phyloP scores from a whole-genome alignment of 192 early-diverging fungal species.

The Piromyces finnis region DNA sequence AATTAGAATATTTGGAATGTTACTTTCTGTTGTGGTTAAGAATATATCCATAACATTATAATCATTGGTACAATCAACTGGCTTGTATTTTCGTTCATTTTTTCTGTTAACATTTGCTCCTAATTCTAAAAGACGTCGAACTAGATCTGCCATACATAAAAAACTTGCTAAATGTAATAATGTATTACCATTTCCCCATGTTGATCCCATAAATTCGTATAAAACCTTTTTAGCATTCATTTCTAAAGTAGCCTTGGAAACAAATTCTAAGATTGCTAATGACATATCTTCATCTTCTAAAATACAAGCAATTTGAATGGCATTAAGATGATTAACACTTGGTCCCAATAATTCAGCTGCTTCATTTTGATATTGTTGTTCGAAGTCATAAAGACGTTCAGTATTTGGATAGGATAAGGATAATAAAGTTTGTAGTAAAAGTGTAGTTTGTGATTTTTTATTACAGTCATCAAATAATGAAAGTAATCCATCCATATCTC shows the following conservation, averaged over 20 bases:
- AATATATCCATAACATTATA: conserved; percentile 26
- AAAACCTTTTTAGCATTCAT: conserved; percentile 40
- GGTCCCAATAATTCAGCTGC: conserved; percentile 36
- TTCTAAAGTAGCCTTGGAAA: conserved; percentile 26
- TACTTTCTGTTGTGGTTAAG: conserved; percentile 14
- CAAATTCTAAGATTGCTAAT: conserved; percentile 38
- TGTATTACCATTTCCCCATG: conserved; percentile 51
- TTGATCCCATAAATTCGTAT: conserved; percentile 45
- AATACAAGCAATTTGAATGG: conserved; percentile 44
- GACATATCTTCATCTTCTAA: conserved; percentile 45
- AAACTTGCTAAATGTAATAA: conserved; percentile 43
- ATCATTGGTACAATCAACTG: conserved; percentile 49
- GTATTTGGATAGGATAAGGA: conserved; percentile 29
- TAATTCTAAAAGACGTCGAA: conserved; percentile 29
- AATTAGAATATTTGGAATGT: too few species aligned
- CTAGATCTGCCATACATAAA: conserved; percentile 41
- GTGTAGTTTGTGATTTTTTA: not conserved
- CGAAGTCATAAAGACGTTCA: conserved; percentile 29
- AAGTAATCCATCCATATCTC: not conserved
- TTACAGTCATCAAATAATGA: not conserved
- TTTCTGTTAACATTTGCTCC: conserved; percentile 24
- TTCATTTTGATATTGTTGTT: conserved; percentile 33
- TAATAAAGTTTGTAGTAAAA: conserved; percentile 4
- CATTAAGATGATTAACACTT: conserved; percentile 31
- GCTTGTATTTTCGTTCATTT: conserved; percentile 40